A percentile compares a stretch with the other conserved stretches of the same genome.
These are phyloP conservation scores for Schwanniomyces occidentalis DNA, from an alignment of 805 yeast species.

Conservation along the genomic window DNA sequence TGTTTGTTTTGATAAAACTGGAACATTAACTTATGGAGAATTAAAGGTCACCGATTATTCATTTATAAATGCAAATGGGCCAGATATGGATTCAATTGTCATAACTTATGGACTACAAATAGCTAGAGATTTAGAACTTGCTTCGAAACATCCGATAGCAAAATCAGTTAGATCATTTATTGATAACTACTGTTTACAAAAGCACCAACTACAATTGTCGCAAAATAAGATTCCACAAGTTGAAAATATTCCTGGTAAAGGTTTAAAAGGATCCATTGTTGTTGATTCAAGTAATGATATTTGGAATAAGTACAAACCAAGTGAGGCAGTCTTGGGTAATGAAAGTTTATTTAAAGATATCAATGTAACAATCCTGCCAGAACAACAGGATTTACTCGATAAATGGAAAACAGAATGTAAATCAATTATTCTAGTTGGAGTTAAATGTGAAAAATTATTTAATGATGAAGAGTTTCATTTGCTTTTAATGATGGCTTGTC, in stretches of 20 bases:
- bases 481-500: slow-evolving; percentile 53
- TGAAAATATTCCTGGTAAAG: slow-evolving; percentile 61
- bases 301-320: slow-evolving; percentile 36
- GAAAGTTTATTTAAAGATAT: slow-evolving; percentile 56
- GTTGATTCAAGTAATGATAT: slow-evolving; percentile 14
- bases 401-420: slow-evolving; percentile 65
- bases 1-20: slow-evolving; percentile 78
- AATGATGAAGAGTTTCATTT: slow-evolving; percentile 33
- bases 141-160: slow-evolving; percentile 71
- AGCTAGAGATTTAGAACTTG: slow-evolving; percentile 58
- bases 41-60: slow-evolving; percentile 55
- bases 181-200: slow-evolving; percentile 30
- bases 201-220: slow-evolving; percentile 15
- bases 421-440: slow-evolving; percentile 59
- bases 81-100: slow-evolving; percentile 7
- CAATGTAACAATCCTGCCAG: slow-evolving; percentile 35
- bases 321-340: slow-evolving; percentile 55
- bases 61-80: slow-evolving; percentile 17
- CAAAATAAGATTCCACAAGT: slow-evolving; percentile 46
- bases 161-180: slow-evolving; percentile 47
- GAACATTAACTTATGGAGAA: slow-evolving; percentile 71
- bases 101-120: slow-evolving; percentile 49
- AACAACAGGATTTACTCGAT: slow-evolving; percentile 34
- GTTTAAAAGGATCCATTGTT: slow-evolving; percentile 48
- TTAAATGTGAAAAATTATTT: slow-evolving; percentile 29